Percentiles rank a stretch among this genome's conserved stretches.
These are phyloP conservation scores for Chalara sp. DNA, from an alignment of 2,329 filamentous ascomycete genomes.

Conservation along the genomic window DNA sequence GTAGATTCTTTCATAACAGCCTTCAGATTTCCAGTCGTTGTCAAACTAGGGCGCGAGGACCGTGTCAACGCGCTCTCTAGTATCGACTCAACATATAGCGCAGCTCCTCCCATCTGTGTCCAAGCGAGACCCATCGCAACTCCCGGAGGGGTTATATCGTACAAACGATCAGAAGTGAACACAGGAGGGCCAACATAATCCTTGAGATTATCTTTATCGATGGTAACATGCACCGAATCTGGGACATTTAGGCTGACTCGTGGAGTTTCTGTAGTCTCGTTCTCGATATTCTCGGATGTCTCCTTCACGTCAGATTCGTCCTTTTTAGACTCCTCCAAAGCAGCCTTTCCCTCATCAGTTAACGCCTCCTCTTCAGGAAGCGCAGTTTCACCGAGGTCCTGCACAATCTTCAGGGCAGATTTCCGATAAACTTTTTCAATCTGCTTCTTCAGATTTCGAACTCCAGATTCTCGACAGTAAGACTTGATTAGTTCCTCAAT, in stretches of 20 bases:
- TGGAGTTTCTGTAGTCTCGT: conserved; percentile 58
- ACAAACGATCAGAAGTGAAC: conserved; percentile 91
- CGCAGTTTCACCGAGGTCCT: conserved; percentile 81
- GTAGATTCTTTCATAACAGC: conserved; percentile 98
- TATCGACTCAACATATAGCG: conserved; percentile 95
- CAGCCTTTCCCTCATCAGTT: conserved; percentile 79
- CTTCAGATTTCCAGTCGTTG: conserved; percentile 92
- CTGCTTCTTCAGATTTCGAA: conserved; percentile 97
- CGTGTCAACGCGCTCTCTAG: conserved; percentile 74
- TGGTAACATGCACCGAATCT: conserved; percentile 77
- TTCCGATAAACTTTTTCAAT: conserved; percentile 99
- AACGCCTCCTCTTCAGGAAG: conserved; percentile 75
- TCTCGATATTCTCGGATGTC: conserved; percentile 43
- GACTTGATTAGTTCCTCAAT: conserved; percentile 97
- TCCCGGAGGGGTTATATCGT: conserved; percentile 87
- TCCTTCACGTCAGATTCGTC: conserved; percentile 58
- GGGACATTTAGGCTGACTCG: conserved; percentile 77
- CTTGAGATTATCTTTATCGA: conserved; percentile 83
- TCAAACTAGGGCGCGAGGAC: conserved; percentile 69
- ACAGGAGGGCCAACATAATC: conserved; percentile 95
- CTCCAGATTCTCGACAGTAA: conserved; percentile 94
- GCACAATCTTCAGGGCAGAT: conserved; percentile 92
- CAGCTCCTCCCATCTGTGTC: conserved; percentile 95
- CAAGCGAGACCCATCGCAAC: conserved; percentile 97
- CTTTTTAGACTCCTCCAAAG: conserved; percentile 63